Evolutionary conservation across 805 yeast genomes (phyloP).

Genomic region (Sugiyamaella floridensis): DNA sequence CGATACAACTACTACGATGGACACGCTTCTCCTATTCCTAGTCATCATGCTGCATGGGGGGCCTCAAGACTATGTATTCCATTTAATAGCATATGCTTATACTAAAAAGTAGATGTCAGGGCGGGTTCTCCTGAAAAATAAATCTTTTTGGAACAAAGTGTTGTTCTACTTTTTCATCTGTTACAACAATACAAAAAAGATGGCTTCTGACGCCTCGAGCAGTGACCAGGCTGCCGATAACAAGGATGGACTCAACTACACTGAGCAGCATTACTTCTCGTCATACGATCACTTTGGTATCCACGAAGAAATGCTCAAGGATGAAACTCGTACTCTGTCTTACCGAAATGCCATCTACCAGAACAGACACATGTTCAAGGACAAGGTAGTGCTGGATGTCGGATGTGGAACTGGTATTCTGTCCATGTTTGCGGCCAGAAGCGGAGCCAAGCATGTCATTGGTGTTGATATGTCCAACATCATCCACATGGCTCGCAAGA

Average conservation of each 20-base stretch:
- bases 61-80: no score
- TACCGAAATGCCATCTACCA: constrained; percentile 89
- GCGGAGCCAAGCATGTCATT: constrained; percentile 98
- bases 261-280: constrained; percentile 87
- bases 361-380: constrained; percentile 83
- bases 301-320: constrained; percentile 98
- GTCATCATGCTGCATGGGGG: no score
- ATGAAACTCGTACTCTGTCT: constrained; percentile 81
- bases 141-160: neutral
- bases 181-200: no score
- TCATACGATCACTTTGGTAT: constrained; percentile 97
- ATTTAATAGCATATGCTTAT: neutral
- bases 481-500: constrained; percentile 91
- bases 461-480: constrained; percentile 97
- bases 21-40: no score
- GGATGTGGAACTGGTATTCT: constrained; percentile 99
- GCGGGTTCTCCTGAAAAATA: neutral
- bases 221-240: neutral
- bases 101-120: neutral
- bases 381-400: constrained; percentile 89
- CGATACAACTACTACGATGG: no score
- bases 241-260: constrained; percentile 30
- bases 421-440: constrained; percentile 95
- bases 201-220: neutral
- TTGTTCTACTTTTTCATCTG: neutral